Evolutionary conservation across 306 rosid species (phyloP).

Genomic region (Corylus heterophylla): DNA sequence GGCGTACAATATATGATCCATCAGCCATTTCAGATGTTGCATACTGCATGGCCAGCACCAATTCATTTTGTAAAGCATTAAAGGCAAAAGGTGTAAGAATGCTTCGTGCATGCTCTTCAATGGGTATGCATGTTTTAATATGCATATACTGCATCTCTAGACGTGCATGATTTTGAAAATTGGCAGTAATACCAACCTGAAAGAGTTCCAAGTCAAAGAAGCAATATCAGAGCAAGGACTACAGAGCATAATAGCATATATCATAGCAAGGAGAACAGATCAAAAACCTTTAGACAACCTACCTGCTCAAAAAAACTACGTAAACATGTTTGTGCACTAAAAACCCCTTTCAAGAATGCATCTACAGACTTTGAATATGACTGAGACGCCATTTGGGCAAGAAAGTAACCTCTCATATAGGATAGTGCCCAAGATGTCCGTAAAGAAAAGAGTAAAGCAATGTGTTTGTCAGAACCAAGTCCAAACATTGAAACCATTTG

Average conservation of each 20-base stretch:
- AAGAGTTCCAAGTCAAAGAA: slow-evolving; percentile 29
- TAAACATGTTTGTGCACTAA: slow-evolving; percentile 65
- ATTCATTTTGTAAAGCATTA: slow-evolving; percentile 75
- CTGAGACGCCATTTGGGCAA: slow-evolving; percentile 71
- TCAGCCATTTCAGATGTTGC: slow-evolving; percentile 74
- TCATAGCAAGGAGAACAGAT: background rate
- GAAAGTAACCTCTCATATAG: slow-evolving; percentile 68
- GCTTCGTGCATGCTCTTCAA: slow-evolving; percentile 82
- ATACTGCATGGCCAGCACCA: slow-evolving; percentile 76
- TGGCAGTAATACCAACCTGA: slow-evolving; percentile 74
- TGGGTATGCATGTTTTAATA: slow-evolving; percentile 75
- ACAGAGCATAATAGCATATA: background rate
- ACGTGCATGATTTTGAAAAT: slow-evolving; percentile 55
- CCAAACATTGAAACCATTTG: slow-evolving; percentile 72
- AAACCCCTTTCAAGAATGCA: slow-evolving; percentile 64
- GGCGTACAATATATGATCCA: slow-evolving; percentile 70
- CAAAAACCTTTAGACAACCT: slow-evolving; percentile 8
- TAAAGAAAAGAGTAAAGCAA: slow-evolving; percentile 54
- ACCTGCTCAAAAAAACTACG: slow-evolving; percentile 95
- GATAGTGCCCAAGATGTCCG: slow-evolving; percentile 76
- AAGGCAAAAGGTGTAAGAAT: slow-evolving; percentile 84
- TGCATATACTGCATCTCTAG: slow-evolving; percentile 62
- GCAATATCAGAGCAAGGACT: slow-evolving; percentile 24
- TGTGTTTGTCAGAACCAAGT: slow-evolving; percentile 71
- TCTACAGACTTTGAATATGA: slow-evolving; percentile 64